phyloP scores from a whole-genome alignment of 805 yeast genomes.

The Novakomyces olei region DNA sequence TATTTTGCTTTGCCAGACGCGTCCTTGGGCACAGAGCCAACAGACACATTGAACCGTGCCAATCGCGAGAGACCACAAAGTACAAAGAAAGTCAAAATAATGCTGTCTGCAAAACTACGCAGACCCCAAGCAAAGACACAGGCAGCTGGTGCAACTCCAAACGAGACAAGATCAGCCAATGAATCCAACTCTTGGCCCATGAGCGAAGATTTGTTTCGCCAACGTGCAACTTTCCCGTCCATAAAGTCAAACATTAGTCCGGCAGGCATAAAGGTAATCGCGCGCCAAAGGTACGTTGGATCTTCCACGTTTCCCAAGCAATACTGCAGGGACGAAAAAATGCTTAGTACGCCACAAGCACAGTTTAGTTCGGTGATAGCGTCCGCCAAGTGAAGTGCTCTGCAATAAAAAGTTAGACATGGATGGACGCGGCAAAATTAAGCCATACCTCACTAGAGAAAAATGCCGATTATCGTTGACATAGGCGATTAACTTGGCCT shows the following conservation, averaged over 20 bases:
- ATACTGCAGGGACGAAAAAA: conserved; percentile 65
- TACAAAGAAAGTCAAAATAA: conserved; percentile 61
- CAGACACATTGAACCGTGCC: conserved; percentile 89
- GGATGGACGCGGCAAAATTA: no score
- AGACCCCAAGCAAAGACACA: conserved; percentile 83
- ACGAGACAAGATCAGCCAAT: conserved; percentile 80
- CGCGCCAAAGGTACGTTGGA: conserved; percentile 40
- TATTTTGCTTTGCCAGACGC: conserved; percentile 64
- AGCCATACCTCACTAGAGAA: conserved; percentile 34
- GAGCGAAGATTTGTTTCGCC: conserved; percentile 72
- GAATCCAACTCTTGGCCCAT: conserved; percentile 98
- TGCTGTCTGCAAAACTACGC: conserved; percentile 59
- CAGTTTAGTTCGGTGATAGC: conserved; percentile 80
- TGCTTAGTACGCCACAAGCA: conserved; percentile 77
- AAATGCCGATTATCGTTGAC: conserved; percentile 69
- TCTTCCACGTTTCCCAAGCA: conserved; percentile 44
- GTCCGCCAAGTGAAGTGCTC: conserved; percentile 87
- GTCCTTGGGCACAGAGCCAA: conserved; percentile 81
- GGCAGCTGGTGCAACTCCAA: conserved; percentile 88
- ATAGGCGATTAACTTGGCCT: conserved; percentile 54
- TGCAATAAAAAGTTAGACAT: conserved; percentile 8
- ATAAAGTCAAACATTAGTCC: conserved; percentile 91
- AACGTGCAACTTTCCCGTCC: conserved; percentile 91
- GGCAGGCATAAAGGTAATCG: conserved; percentile 68
- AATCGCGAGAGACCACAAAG: conserved; percentile 82